Conservation (phyloP, 768 basidiomycete species). For the Coprinopsis cinerea region DNA sequence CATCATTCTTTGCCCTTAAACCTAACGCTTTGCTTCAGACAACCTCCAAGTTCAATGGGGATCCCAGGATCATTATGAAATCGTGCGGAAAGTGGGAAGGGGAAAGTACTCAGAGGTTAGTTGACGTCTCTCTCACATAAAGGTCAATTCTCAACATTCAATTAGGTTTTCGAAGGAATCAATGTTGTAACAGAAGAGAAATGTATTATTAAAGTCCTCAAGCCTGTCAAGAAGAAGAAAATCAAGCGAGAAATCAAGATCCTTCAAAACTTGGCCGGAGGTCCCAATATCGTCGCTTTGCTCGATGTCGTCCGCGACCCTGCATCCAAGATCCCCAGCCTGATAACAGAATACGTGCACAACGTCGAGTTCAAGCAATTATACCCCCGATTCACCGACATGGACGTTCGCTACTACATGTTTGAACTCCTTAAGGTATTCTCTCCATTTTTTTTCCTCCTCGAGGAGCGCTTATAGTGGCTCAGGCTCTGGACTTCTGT, state of each 20-base stretch:
- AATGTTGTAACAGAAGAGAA: slow-evolving; percentile 88
- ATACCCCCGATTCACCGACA: slow-evolving; percentile 93
- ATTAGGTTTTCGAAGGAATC: slow-evolving; percentile 87
- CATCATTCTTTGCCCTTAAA: slow-evolving; percentile 16
- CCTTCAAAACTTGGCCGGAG: slow-evolving; percentile 91
- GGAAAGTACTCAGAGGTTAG: slow-evolving; percentile 93
- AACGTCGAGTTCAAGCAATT: slow-evolving; percentile 97
- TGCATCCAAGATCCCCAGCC: slow-evolving; percentile 92
- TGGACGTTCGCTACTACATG: slow-evolving; percentile 96
- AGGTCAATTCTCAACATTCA: slow-evolving; percentile 10
- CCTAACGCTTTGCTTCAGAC: slow-evolving; percentile 44
- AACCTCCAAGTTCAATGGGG: slow-evolving; percentile 98
- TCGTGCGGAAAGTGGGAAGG: slow-evolving; percentile 91
- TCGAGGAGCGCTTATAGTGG: too few species aligned
- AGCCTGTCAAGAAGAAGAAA: slow-evolving; percentile 99
- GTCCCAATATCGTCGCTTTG: slow-evolving; percentile 89
- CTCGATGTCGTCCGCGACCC: slow-evolving; percentile 96
- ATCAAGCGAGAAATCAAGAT: slow-evolving; percentile 99
- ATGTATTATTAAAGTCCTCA: slow-evolving; percentile 97
- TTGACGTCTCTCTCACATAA: slow-evolving; percentile 7
- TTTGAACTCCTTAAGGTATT: slow-evolving; percentile 91
- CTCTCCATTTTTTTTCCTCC: too few species aligned
- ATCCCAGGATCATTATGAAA: slow-evolving; percentile 95
- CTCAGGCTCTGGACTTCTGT: slow-evolving; percentile 89
- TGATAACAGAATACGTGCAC: slow-evolving; percentile 97